A percentile compares a stretch with the other conserved stretches of the same genome.
Conservation (phyloP, 1,284 basidiomycete species). For the Fomes fomentarius region DNA sequence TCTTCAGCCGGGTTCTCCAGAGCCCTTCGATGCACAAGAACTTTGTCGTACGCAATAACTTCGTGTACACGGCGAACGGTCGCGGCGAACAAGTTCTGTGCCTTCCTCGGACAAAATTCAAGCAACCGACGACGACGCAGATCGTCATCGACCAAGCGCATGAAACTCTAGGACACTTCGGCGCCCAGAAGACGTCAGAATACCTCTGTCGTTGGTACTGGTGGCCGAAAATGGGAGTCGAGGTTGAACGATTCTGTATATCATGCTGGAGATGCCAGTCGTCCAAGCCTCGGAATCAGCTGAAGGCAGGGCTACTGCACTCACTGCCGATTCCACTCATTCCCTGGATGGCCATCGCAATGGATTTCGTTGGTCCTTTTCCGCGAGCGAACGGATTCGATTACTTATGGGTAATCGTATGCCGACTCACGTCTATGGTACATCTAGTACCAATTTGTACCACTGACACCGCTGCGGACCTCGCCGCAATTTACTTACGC, state of each 20-base stretch:
- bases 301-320: too few relatives aligned
- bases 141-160: too few relatives aligned
- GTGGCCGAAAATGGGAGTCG: too few relatives aligned
- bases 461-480: constrained; percentile 35
- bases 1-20: constrained; percentile 12
- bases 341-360: too few relatives aligned
- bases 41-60: background rate
- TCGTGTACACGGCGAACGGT: constrained; percentile 18
- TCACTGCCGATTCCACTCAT: too few relatives aligned
- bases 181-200: too few relatives aligned
- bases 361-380: constrained; percentile 47
- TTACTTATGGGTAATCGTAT: constrained; percentile 39
- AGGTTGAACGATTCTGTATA: too few relatives aligned
- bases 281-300: too few relatives aligned
- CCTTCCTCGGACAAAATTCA: constrained; percentile 19
- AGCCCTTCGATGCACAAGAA: constrained; percentile 17
- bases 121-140: too few relatives aligned
- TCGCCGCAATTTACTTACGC: constrained; percentile 37
- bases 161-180: too few relatives aligned
- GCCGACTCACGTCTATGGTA: constrained; percentile 40
- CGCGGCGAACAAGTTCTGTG: constrained; percentile 23
- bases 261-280: too few relatives aligned
- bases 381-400: constrained; percentile 40
- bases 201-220: too few relatives aligned
- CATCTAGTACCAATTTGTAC: constrained; percentile 36